These are phyloP conservation scores for Geranomyces michiganensis DNA, from an alignment of 192 early-diverging fungal species.

Conservation along the genomic window DNA sequence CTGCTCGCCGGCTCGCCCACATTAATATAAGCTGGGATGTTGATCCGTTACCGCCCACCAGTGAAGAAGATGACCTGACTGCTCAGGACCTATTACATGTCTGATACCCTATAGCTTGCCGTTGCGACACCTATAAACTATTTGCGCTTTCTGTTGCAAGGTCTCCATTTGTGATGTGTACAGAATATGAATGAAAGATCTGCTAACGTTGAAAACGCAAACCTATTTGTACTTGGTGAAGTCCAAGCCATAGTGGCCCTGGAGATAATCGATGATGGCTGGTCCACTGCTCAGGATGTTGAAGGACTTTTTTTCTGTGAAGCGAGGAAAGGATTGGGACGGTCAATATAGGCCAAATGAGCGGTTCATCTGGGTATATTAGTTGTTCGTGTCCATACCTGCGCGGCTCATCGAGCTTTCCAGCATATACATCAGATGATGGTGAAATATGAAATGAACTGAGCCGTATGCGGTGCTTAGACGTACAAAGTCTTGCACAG, in stretches of 20 bases:
- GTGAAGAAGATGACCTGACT: no score
- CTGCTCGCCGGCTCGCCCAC: no score
- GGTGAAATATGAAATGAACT: slow-evolving; percentile 84
- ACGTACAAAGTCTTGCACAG: slow-evolving; percentile 61
- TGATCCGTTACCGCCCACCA: no score
- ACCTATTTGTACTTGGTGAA: slow-evolving; percentile 8
- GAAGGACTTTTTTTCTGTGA: slow-evolving; percentile 76
- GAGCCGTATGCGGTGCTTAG: slow-evolving; percentile 77
- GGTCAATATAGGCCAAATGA: background rate
- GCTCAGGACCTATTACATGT: no score
- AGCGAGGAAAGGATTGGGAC: background rate
- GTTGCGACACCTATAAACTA: no score
- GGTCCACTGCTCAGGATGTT: slow-evolving; percentile 79
- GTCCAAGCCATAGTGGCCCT: slow-evolving; percentile 50
- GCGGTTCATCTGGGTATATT: background rate
- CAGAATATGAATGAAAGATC: no score
- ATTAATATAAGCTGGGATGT: no score
- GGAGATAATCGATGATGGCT: slow-evolving; percentile 78
- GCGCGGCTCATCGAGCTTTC: slow-evolving; percentile 79
- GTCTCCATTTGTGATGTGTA: no score
- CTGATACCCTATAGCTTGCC: no score
- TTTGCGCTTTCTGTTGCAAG: no score
- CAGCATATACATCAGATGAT: slow-evolving; percentile 96
- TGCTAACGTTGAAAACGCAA: no score
- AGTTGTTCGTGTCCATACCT: slow-evolving; percentile 22